These are phyloP conservation scores for Alternaria consortialis DNA, from an alignment of 2,329 filamentous ascomycete species.

Conservation along the genomic window DNA sequence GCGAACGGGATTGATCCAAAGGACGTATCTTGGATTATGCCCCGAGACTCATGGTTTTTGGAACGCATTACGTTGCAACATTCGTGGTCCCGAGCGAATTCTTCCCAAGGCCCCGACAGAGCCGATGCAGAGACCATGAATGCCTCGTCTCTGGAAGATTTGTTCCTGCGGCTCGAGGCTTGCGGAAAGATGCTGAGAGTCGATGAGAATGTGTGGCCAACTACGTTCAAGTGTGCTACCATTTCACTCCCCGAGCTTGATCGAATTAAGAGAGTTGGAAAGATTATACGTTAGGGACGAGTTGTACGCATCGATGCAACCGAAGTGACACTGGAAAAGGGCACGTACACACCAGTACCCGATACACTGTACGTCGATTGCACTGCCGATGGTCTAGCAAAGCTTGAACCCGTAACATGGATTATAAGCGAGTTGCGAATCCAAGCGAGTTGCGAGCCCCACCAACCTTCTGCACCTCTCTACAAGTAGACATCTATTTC, in stretches of 20 bases:
- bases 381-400: neutral
- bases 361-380: slow-evolving; percentile 5
- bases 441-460: no score
- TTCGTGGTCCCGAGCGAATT: neutral
- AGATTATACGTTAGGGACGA: neutral
- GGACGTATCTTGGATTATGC: neutral
- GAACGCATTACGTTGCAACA: neutral
- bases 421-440: no score
- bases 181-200: no score
- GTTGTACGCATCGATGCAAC: neutral
- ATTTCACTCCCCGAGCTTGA: neutral
- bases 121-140: neutral
- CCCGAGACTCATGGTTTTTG: neutral
- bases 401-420: neutral
- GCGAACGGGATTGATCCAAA: neutral
- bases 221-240: neutral
- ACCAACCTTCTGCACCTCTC: no score
- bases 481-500: no score
- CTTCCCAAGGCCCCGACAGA: no score
- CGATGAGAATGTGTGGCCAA: neutral
- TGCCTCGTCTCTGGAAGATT: no score
- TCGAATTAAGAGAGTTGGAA: neutral
- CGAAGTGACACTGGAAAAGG: neutral
- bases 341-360: neutral
- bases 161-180: no score